Conservation (phyloP, 345 rosid species). For the Laguncularia racemosa region DNA sequence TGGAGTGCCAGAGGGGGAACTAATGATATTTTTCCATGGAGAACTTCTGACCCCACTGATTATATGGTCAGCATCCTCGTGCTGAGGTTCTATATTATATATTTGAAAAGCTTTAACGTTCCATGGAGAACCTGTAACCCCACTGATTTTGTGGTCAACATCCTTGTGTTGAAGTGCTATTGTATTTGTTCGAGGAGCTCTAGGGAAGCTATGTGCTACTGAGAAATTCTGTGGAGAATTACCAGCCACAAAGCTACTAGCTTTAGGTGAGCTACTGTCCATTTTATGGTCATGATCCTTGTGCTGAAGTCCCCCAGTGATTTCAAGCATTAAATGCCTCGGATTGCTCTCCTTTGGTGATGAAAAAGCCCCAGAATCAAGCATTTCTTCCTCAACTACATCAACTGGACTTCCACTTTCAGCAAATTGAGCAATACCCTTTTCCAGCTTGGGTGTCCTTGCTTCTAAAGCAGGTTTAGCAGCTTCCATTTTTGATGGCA, state of each 20-base stretch:
- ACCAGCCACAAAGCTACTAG: neutral
- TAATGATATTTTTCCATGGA: too few relatives aligned
- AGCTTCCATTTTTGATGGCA: slow-evolving; percentile 21
- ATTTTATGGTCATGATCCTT: slow-evolving; percentile 21
- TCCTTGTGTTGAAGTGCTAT: too few relatives aligned
- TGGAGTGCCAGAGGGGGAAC: slow-evolving; percentile 4
- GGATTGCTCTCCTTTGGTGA: slow-evolving; percentile 29
- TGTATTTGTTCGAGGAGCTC: neutral
- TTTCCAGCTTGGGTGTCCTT: slow-evolving; percentile 23
- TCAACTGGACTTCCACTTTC: slow-evolving; percentile 22
- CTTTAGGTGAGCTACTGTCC: slow-evolving; percentile 27
- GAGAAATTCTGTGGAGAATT: too few relatives aligned
- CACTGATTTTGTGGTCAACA: too few relatives aligned
- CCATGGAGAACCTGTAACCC: too few relatives aligned
- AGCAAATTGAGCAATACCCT: slow-evolving; percentile 19
- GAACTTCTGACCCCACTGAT: too few relatives aligned
- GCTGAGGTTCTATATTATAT: too few relatives aligned
- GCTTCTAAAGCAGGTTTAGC: slow-evolving; percentile 23
- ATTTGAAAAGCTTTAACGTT: too few relatives aligned
- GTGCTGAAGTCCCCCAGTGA: slow-evolving; percentile 23
- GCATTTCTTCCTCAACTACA: slow-evolving; percentile 39
- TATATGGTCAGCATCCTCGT: too few relatives aligned
- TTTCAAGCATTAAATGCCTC: slow-evolving; percentile 17
- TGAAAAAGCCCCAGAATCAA: slow-evolving; percentile 24
- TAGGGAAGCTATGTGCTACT: slow-evolving; percentile 2